phyloP scores from a whole-genome alignment of 1,139 yeast genomes.

The Dujonia santamariae region DNA sequence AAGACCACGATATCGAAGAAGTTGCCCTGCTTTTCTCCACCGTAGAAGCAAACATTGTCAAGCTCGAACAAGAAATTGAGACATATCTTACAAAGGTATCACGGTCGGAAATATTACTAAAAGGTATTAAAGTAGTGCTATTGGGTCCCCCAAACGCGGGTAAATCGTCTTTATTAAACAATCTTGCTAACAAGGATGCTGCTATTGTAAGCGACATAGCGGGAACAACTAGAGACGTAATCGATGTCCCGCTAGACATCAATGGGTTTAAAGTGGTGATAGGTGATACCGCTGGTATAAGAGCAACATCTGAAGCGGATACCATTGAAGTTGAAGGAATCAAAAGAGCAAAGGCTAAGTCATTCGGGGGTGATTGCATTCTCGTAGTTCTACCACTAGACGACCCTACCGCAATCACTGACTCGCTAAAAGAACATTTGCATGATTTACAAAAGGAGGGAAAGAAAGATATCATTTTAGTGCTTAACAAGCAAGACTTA shows the following conservation, averaged over 20 bases:
- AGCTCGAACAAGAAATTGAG: slow-evolving; percentile 43
- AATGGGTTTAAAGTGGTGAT: slow-evolving; percentile 80
- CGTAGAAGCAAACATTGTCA: slow-evolving; percentile 43
- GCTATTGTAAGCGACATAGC: slow-evolving; percentile 91
- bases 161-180: slow-evolving; percentile 79
- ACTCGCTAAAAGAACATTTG: slow-evolving; percentile 35
- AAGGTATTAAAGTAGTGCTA: slow-evolving; percentile 72
- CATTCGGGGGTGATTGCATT: slow-evolving; percentile 60
- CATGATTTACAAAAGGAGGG: slow-evolving; percentile 20
- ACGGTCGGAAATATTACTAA: slow-evolving; percentile 61
- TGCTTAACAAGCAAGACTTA: slow-evolving; percentile 65
- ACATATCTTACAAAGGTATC: slow-evolving; percentile 49
- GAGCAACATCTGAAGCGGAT: slow-evolving; percentile 41
- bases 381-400: slow-evolving; percentile 48
- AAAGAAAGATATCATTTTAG: slow-evolving; percentile 36
- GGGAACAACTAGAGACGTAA: slow-evolving; percentile 90
- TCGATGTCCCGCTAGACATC: slow-evolving; percentile 79
- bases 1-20: slow-evolving; percentile 80
- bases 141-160: slow-evolving; percentile 98
- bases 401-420: slow-evolving; percentile 14
- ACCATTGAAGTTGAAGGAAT: slow-evolving; percentile 82
- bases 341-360: slow-evolving; percentile 61
- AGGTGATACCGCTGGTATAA: slow-evolving; percentile 92
- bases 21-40: slow-evolving; percentile 44
- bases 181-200: slow-evolving; percentile 72